Evolutionary conservation across 345 rosid genomes (phyloP).

Genomic region (Arabidopsis suecica): DNA sequence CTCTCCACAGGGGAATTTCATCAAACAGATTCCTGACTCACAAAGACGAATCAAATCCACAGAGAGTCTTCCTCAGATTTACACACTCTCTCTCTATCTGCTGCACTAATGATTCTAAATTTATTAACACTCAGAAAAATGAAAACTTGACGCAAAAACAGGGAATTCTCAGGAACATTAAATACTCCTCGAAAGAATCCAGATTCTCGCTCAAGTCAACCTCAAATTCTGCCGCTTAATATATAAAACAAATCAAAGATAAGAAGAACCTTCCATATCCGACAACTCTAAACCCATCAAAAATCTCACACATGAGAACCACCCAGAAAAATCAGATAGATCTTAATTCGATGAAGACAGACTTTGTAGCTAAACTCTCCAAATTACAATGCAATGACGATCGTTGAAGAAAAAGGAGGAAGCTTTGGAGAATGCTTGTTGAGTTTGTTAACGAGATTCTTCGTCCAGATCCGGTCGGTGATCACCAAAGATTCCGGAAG

Average conservation of each 20-base stretch:
- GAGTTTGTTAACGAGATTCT: constrained; percentile 8
- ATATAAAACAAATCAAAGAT: not conserved
- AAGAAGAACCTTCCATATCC: constrained; percentile 6
- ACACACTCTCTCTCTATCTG: not conserved
- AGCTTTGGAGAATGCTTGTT: constrained; percentile 38
- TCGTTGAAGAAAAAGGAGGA: constrained; percentile 33
- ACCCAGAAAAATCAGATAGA: constrained; percentile 21
- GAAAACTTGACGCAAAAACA: constrained; percentile 40
- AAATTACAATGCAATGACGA: constrained; percentile 34
- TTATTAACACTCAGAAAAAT: constrained; percentile 18
- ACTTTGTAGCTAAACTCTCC: not conserved
- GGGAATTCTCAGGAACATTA: constrained; percentile 37
- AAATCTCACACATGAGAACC: not conserved
- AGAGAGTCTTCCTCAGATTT: constrained; percentile 26
- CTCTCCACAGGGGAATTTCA: constrained; percentile 21
- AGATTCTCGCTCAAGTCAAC: constrained; percentile 37
- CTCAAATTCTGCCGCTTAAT: constrained; percentile 25
- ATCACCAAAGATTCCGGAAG: constrained; percentile 31
- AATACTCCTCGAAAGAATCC: constrained; percentile 37
- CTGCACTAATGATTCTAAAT: not conserved
- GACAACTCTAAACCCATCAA: not conserved
- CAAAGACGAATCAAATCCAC: constrained; percentile 26
- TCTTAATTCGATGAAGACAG: not conserved
- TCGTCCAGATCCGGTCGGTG: constrained; percentile 36
- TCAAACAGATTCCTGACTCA: constrained; percentile 23